Conservation (phyloP, 495 filamentous ascomycete species). For the Melanomma pulvis-pyrius region DNA sequence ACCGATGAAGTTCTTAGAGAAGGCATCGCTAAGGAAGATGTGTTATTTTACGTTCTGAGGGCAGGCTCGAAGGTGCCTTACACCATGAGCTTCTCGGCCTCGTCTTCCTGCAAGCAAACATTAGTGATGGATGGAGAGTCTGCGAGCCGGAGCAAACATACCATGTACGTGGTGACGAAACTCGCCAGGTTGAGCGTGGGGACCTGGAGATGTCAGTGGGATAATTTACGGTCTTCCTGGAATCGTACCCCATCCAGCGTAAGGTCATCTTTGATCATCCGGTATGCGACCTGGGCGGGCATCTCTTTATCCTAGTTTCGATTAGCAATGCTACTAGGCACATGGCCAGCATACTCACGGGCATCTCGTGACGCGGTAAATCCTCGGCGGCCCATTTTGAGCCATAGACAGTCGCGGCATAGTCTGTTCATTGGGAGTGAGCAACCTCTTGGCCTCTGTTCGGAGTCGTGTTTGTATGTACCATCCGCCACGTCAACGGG, state of each 20-base stretch:
- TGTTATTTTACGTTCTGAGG: background rate
- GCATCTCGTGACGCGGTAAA: constrained; percentile 82
- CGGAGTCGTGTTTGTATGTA: background rate
- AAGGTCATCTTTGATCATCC: constrained; percentile 93
- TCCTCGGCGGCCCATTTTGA: constrained; percentile 76
- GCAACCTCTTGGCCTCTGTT: background rate
- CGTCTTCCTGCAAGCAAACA: constrained; percentile 64
- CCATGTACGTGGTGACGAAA: constrained; percentile 89
- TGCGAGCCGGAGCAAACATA: constrained; percentile 41
- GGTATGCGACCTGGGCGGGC: constrained; percentile 61
- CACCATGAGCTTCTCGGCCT: constrained; percentile 84
- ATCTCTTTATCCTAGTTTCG: constrained; percentile 55
- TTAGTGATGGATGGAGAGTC: constrained; percentile 9
- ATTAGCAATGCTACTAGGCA: background rate
- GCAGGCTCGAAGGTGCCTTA: background rate
- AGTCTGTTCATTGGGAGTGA: constrained; percentile 54
- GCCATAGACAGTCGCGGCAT: constrained; percentile 81
- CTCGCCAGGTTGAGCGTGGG: constrained; percentile 61
- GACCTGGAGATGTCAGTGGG: constrained; percentile 20
- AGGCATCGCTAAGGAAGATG: constrained; percentile 59
- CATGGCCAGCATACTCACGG: constrained; percentile 47
- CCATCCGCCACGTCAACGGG: constrained; percentile 50
- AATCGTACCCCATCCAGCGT: constrained; percentile 67
- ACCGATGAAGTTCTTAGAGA: constrained; percentile 81
- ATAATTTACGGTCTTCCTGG: constrained; percentile 74